A percentile compares a stretch with the other conserved stretches of the same genome.
These are phyloP conservation scores for Tetracladium setigerum DNA, from an alignment of 495 filamentous ascomycete species.

Conservation along the genomic window DNA sequence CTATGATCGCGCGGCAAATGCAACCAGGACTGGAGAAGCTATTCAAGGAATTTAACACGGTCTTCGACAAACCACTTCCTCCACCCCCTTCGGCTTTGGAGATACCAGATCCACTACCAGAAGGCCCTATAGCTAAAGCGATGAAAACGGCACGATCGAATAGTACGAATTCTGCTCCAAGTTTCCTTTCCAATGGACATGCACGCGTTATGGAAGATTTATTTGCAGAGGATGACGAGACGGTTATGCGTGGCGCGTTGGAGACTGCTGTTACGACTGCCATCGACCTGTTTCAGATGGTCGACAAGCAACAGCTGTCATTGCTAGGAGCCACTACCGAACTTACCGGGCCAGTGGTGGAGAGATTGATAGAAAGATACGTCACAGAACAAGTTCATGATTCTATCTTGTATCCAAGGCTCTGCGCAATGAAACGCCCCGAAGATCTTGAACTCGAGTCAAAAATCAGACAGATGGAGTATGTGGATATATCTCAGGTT, in stretches of 20 bases:
- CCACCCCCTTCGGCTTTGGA: constrained; percentile 58
- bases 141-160: constrained; percentile 41
- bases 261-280: constrained; percentile 90
- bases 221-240: constrained; percentile 76
- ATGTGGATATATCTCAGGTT: constrained; percentile 89
- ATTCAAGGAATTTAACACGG: constrained; percentile 80
- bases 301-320: constrained; percentile 93
- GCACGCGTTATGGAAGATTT: constrained; percentile 27
- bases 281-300: constrained; percentile 90
- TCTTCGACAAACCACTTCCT: constrained; percentile 78
- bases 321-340: constrained; percentile 88
- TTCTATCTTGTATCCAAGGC: constrained; percentile 69
- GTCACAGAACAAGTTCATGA: constrained; percentile 91
- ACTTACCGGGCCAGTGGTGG: constrained; percentile 84
- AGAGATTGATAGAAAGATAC: constrained; percentile 91
- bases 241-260: constrained; percentile 73
- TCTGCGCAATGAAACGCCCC: constrained; percentile 66
- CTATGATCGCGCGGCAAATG: constrained; percentile 96
- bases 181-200: constrained; percentile 19
- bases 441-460: constrained; percentile 90
- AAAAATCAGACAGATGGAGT: constrained; percentile 85
- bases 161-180: constrained; percentile 28
- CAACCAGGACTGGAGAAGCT: constrained; percentile 83
- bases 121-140: constrained; percentile 41
- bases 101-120: constrained; percentile 42